These are phyloP conservation scores for Hypoxylon trugodes DNA, from an alignment of 495 filamentous ascomycete genomes.

Conservation along the genomic window DNA sequence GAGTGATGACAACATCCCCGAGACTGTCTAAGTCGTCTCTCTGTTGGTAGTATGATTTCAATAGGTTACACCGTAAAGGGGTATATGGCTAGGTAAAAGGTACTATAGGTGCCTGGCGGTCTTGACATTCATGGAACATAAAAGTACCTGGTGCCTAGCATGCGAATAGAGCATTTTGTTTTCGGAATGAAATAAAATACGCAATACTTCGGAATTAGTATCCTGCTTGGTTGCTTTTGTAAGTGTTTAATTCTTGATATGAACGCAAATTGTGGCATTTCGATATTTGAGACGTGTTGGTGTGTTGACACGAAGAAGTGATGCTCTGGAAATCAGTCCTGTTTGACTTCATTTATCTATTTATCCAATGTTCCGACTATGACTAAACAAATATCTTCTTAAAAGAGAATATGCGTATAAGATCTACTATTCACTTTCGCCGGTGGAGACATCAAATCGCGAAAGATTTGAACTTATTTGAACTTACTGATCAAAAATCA, in stretches of 20 bases:
- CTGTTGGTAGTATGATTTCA: constrained; percentile 9
- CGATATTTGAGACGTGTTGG: not conserved
- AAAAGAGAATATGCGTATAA: not conserved
- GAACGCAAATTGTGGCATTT: too few relatives aligned
- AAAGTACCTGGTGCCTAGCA: constrained; percentile 43
- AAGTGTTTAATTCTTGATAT: too few relatives aligned
- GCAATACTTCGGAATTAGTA: constrained; percentile 1
- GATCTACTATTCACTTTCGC: not conserved
- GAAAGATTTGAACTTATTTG: not conserved
- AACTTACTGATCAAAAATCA: too few relatives aligned
- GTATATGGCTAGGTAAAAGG: constrained; percentile 32
- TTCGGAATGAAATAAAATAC: constrained; percentile 20
- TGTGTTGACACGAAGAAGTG: too few relatives aligned
- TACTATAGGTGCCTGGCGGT: constrained; percentile 36
- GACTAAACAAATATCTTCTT: not conserved
- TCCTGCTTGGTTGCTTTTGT: too few relatives aligned
- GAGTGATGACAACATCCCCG: constrained; percentile 78
- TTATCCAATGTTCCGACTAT: not conserved
- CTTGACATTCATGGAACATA: constrained; percentile 35
- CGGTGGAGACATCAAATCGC: not conserved
- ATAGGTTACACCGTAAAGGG: constrained; percentile 26
- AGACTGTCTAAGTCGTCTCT: constrained; percentile 49
- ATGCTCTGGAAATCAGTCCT: too few relatives aligned
- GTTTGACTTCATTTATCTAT: not conserved
- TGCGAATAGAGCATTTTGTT: constrained; percentile 36